phyloP scores from a whole-genome alignment of 148 eudicot species.

The Fagopyrum tataricum region DNA sequence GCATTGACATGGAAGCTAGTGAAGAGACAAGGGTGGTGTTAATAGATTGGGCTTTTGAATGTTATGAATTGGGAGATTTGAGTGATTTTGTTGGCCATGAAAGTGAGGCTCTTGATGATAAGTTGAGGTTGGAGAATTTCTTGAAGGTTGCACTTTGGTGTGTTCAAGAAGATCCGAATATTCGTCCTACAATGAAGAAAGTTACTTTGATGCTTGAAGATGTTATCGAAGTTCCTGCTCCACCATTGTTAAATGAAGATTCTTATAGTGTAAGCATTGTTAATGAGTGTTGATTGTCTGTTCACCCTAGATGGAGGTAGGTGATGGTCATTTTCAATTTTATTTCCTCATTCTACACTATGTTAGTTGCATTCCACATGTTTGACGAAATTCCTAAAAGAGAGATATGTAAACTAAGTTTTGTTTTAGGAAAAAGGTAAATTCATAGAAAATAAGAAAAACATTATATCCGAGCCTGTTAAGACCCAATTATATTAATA shows the following conservation, averaged over 20 bases:
- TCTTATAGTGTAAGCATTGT: background rate
- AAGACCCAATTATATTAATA: no score
- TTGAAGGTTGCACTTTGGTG: slow-evolving; percentile 27
- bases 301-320: no score
- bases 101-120: slow-evolving; percentile 18
- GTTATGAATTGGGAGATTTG: slow-evolving; percentile 13
- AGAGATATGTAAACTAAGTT: no score
- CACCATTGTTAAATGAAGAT: slow-evolving; percentile 7
- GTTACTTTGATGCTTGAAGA: slow-evolving; percentile 29
- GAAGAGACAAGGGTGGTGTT: slow-evolving; percentile 18
- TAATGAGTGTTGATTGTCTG: background rate
- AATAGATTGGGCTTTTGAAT: slow-evolving; percentile 23
- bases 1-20: slow-evolving; percentile 5
- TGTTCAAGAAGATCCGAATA: slow-evolving; percentile 20
- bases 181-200: slow-evolving; percentile 26
- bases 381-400: no score
- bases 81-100: slow-evolving; percentile 21
- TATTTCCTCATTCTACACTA: no score
- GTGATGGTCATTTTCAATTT: no score
- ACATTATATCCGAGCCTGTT: no score
- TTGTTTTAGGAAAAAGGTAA: no score
- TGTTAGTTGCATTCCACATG: no score
- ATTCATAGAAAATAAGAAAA: no score
- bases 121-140: slow-evolving; percentile 14
- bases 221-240: slow-evolving; percentile 20